Evolutionary conservation across 2,329 filamentous ascomycete species (phyloP), one percentile per base, ranked within the genome.

Genomic region (Eutypella sp.): DNA sequence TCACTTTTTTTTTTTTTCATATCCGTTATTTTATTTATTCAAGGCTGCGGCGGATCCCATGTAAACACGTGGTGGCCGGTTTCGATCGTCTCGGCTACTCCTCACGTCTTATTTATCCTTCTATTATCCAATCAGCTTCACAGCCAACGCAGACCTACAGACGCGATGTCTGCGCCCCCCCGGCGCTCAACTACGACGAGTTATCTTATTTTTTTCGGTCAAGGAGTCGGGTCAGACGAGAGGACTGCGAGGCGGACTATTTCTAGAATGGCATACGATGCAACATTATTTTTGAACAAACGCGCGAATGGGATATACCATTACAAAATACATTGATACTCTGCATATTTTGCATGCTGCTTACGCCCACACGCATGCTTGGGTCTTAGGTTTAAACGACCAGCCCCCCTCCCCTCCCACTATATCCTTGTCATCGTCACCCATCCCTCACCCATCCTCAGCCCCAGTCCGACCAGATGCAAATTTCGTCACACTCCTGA

Each of bases 1-100:
- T 25, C 18, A 33, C 25, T 41, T 33, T 16, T 31, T 40, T 27
- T 31, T 40, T 53, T 55, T 55, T 57, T 47, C n/a, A n/a, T n/a
- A n/a, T n/a, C n/a, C n/a, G n/a, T n/a, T n/a, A n/a, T n/a, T n/a
- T n/a, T n/a, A n/a, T n/a, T n/a, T n/a, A n/a, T 42, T 49, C 50
- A 50, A 52, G 54, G 52, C 49, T 57, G 52, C 49, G 54, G 54
- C 54, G 53, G 54, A 57, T 57, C 51, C 53, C 48, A 55, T 49
- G 54, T 52, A 57, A 57, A 57, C 54, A 57, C 54, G 54, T 57
- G 54, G 53, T 57, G 54, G 48, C 42, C 51, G 41, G 48, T 52
- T 48, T 52, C 48, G 49, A 50, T 47, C 45, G 51, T 50, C 36
- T 29, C 36, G 36, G 20, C 37, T 45, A 49, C 37, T 44, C 39